A percentile compares a stretch with the other conserved stretches of the same genome.
phyloP scores from a whole-genome alignment of 148 eudicot genomes.

The Euryodendron excelsum region DNA sequence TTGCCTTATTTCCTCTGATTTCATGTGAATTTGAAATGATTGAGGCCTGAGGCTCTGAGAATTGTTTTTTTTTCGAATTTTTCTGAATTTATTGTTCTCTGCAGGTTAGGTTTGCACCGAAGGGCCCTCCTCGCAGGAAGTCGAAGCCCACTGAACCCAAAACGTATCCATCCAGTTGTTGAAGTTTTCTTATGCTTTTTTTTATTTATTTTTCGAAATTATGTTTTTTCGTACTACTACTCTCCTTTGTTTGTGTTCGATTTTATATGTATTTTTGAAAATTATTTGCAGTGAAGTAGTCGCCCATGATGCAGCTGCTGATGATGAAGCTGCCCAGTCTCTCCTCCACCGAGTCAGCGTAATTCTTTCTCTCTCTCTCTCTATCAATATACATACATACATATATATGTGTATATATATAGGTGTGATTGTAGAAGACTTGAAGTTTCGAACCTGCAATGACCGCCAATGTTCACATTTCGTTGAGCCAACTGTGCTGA shows the following conservation, averaged over 20 bases:
- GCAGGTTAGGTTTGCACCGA: constrained; percentile 44
- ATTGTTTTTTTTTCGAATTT: neutral
- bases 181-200: neutral
- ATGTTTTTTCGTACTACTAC: too few species aligned
- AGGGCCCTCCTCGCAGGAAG: constrained; percentile 32
- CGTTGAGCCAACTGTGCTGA: too few species aligned
- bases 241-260: neutral
- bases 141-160: constrained; percentile 18
- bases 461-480: too few species aligned
- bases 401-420: neutral
- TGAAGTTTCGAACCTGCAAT: too few species aligned
- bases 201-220: neutral
- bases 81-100: neutral
- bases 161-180: constrained; percentile 18
- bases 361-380: constrained; percentile 13
- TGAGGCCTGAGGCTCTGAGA: too few species aligned
- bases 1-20: neutral
- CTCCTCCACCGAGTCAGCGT: constrained; percentile 30
- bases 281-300: constrained; percentile 35
- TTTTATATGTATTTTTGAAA: too few species aligned
- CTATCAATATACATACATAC: neutral
- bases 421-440: neutral
- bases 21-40: neutral
- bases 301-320: constrained; percentile 13
- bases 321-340: constrained; percentile 23